Base-by-base conservation (phyloP, 768 basidiomycete genomes). In the Amanita jacksonii region DNA sequence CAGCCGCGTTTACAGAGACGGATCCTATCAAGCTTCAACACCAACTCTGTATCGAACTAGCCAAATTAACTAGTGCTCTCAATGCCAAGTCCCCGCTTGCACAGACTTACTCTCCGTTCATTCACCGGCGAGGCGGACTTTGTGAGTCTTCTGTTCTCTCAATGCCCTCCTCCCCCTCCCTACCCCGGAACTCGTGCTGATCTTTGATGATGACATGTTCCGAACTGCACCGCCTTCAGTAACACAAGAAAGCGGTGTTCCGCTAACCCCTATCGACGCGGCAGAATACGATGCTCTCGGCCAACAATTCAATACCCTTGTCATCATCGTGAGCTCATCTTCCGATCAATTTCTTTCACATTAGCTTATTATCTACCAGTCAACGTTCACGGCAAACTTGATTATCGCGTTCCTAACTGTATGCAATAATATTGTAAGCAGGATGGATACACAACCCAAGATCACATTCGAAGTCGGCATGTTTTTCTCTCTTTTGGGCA, bases 271-370 rank as follows among this genome's bases (percentile, higher is more conserved):
- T 13, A 15, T 18, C 18, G 43, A 43, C n/a, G 24, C 33, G 8
- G 43, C 43, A 38, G 45, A 46, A 20, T 46, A 31, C 12, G 45
- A 46, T 24, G 45, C 37, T 22, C 38, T 46, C 9, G 45, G 45
- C 4, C 36, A 38, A 32, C 45, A 46, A 16, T 46, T 46, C 20
- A 46, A 25, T 37, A 46, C 38, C 10, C 37, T 46, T 27, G 38
- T 46, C 37, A 33, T 40, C 23, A 46, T 46, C 37, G 45, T 46
- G n/a, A 38, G 45, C 39, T n/a, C 20, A 16, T 27, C n/a, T n/a
- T n/a, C n/a, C n/a, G n/a, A n/a, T n/a, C n/a, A n/a, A n/a, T n/a
- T n/a, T n/a, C n/a, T n/a, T 35, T 13, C 15, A 32, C 16, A 12
- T 15, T 22, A 39, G 8, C 15, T 20, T 10, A 0, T 15, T 10